Evolutionary conservation across 2,329 filamentous ascomycete species (phyloP).

Genomic region (Fonsecaea pedrosoi): DNA sequence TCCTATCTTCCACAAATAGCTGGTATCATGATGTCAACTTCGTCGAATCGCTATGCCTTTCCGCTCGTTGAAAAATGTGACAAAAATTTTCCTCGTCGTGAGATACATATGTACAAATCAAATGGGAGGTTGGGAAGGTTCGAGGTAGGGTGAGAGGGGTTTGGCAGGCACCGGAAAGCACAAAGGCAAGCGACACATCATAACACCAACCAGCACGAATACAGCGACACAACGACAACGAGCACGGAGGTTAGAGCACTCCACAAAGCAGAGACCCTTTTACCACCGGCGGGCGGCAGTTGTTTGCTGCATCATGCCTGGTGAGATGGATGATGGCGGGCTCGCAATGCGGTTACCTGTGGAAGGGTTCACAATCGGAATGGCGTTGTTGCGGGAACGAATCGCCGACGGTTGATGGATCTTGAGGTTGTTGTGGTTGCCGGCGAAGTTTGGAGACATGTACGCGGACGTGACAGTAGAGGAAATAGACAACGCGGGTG

Average conservation of each 20-base stretch:
- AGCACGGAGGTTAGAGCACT: conserved; percentile 34
- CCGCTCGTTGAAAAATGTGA: conserved; percentile 32
- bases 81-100: conserved; percentile 33
- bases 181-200: conserved; percentile 40
- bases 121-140: conserved; percentile 17
- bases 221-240: conserved; percentile 37
- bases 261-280: conserved; percentile 32
- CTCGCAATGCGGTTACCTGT: conserved; percentile 88
- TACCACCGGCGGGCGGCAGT: conserved; percentile 45
- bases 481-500: conserved; percentile 76
- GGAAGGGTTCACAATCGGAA: conserved; percentile 95
- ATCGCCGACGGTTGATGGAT: conserved; percentile 89
- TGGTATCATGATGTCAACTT: conserved; percentile 42
- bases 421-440: conserved; percentile 77
- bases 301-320: conserved; percentile 68
- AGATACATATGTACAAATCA: conserved; percentile 37
- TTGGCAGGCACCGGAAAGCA: conserved; percentile 26
- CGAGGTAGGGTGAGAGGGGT: conserved; percentile 26
- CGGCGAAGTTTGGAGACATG: conserved; percentile 61
- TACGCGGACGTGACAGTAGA: conserved; percentile 60
- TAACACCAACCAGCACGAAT: conserved; percentile 37
- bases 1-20: conserved; percentile 34
- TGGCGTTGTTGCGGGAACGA: conserved; percentile 79
- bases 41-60: conserved; percentile 41
- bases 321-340: conserved; percentile 76